Evolutionary conservation across 2,329 filamentous ascomycete genomes (phyloP), one percentile per base, ranked within the genome.

Genomic region (Microcyclospora pomicola): DNA sequence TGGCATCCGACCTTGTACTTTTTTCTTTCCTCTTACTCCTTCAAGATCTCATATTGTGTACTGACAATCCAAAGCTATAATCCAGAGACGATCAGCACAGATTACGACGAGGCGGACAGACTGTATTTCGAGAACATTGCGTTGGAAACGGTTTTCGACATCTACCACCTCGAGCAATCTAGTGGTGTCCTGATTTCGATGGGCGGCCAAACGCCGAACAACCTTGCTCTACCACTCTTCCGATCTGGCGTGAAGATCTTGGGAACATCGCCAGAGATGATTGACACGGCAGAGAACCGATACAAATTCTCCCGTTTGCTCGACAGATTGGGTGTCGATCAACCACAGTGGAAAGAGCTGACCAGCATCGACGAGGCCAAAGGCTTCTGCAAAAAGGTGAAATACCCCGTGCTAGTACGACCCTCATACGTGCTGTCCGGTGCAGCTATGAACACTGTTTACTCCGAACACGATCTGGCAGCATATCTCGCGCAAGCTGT

Each of bases 231-330:
- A 36, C 82, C 85, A 2, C 73, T 98, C 14, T 79, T 87, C 60
- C 81, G 88, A 46, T 73, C 86, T 35, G 91, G 92, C 44, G 83
- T 94, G 56, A 92, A 88, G 66, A 79, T 96, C 28, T 71, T 96
- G 3, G 91, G 91, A 50, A 98, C 91, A 2, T 95, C 88, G 0
- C 91, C 91, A 9, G 91, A 98, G 62, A 96, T 96, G 88, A 96
- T 98, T 55, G 91, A 98, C 60, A 85, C 75, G 28, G 91, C 91
- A 1, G 91, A 98, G 68, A 96, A 98, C 62, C 73, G 91, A 41
- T 96, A 92, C 73, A 96, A 96, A 69, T 96, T 96, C 69, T 94
- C 86, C 32, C 85, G 91, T 55, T 94, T 96, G 85, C 72, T 96
- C 48, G 91, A 98, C 62, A 75, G 82, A 50, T 94, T 96, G 49